Evolutionary conservation across 176 grass and related monocot genomes (phyloP), one percentile per base, ranked within the genome.

Genomic region (Paspalum vaginatum): DNA sequence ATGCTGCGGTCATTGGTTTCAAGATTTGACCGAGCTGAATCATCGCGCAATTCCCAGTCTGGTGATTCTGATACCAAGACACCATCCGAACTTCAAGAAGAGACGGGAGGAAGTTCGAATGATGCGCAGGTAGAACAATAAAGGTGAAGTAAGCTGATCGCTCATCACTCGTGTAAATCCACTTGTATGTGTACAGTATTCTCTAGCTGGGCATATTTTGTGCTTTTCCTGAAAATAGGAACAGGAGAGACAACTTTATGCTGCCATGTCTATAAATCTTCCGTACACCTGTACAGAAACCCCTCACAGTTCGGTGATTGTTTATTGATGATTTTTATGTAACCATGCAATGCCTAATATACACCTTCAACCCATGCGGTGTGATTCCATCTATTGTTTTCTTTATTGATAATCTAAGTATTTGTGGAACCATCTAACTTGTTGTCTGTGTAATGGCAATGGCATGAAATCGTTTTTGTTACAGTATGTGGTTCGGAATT

Each of bases 11-110:
- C 58, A 38, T 56, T 84, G 78, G 65, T 70, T 69, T 81, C 83
- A 70, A 81, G 77, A 74, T 78, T 81, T 65, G 95, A 89, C 81
- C 81, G 81, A 78, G 64, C 25, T 26, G 90, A 89, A 60, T 87
- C 90, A 32, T 87, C 85, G 32, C 89, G 70, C 65, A 87, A 55
- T 75, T 82, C 74, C 18, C 88, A 79, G 39, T 51, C 72, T 52
- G 79, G 69, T 55, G 73, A 83, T 75, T 38, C 57, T 71, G 59
- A 72, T 72, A 53, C 46, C 11, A 92, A 86, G 66, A 61, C 79
- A 60, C 68, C 74, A 45, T 22, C 79, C 4, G 75, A 92, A 55
- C 21, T 24, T 74, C 77, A 84, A 68, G 80, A 89, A 78, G 86
- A 87, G 69, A 61, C 65, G 7, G 25, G 12, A 38, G 70, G 41